A percentile compares a stretch with the other conserved stretches of the same genome.
These are phyloP conservation scores for Russula lepida DNA, from an alignment of 768 basidiomycete species.

Conservation along the genomic window DNA sequence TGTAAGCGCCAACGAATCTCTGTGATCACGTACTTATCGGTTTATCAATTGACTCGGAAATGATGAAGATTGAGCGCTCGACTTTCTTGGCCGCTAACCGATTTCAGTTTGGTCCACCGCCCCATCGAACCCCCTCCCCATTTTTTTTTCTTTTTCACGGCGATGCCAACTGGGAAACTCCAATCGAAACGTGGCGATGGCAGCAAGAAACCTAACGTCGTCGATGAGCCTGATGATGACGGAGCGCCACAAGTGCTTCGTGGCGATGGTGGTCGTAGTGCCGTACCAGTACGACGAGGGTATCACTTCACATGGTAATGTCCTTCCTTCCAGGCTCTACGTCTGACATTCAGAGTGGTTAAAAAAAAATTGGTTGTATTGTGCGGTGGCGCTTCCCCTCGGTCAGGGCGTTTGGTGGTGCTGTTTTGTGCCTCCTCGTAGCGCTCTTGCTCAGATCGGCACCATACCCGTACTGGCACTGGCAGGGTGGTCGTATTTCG, in stretches of 20 bases:
- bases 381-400: neutral
- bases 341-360: neutral
- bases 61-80: neutral
- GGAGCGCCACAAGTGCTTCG: conserved; percentile 2
- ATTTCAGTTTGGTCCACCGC: neutral
- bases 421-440: neutral
- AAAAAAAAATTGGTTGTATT: no score
- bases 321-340: neutral
- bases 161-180: neutral
- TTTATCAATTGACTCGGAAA: no score
- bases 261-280: neutral
- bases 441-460: conserved; percentile 9
- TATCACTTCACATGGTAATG: conserved; percentile 2
- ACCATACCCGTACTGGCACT: conserved; percentile 7
- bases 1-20: neutral
- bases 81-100: neutral
- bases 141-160: neutral
- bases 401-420: conserved; percentile 1
- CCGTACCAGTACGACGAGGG: neutral
- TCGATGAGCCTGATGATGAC: neutral
- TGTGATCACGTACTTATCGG: neutral
- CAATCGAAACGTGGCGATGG: conserved; percentile 7
- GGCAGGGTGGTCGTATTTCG: neutral
- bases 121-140: neutral
- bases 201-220: conserved; percentile 1